Conservation (phyloP, 2,329 filamentous ascomycete species). For the Chrysoporthe puriensis region DNA sequence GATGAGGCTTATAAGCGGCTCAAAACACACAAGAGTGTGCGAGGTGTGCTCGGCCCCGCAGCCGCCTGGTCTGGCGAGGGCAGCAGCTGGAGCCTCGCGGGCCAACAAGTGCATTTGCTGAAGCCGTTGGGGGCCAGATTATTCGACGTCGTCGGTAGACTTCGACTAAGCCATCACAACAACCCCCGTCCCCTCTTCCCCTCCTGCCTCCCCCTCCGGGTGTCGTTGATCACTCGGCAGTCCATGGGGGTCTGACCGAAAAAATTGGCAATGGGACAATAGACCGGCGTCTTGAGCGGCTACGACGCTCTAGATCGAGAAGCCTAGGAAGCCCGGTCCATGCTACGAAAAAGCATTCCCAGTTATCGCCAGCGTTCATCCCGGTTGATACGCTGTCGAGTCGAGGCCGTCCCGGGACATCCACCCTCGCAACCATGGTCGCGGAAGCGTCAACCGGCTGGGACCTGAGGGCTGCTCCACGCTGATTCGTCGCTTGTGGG, state of each 20-base stretch:
- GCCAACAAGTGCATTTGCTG: neutral
- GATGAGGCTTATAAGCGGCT: slow-evolving; percentile 15
- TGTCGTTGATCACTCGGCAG: slow-evolving; percentile 16
- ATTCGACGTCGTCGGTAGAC: slow-evolving; percentile 4
- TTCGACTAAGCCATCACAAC: neutral
- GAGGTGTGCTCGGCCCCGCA: neutral
- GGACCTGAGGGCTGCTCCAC: neutral
- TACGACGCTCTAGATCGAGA: slow-evolving; percentile 20
- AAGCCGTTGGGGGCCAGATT: slow-evolving; percentile 1
- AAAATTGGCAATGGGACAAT: neutral
- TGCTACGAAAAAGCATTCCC: slow-evolving; percentile 12
- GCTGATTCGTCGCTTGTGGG: slow-evolving; percentile 17
- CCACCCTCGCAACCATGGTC: neutral
- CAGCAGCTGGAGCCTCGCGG: neutral
- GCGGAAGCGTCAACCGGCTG: slow-evolving; percentile 20
- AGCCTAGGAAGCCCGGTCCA: neutral
- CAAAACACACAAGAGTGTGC: neutral
- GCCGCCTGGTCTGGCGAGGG: neutral
- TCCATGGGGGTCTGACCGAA: slow-evolving; percentile 14
- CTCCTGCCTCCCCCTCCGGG: neutral
- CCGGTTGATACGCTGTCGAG: slow-evolving; percentile 17
- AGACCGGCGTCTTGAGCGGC: slow-evolving; percentile 26
- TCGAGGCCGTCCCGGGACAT: slow-evolving; percentile 9
- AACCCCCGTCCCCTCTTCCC: too few relatives aligned
- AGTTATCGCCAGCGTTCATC: slow-evolving; percentile 14